Evolutionary conservation across 2,329 filamentous ascomycete genomes (phyloP).

Genomic region (Diaporthe capsici): DNA sequence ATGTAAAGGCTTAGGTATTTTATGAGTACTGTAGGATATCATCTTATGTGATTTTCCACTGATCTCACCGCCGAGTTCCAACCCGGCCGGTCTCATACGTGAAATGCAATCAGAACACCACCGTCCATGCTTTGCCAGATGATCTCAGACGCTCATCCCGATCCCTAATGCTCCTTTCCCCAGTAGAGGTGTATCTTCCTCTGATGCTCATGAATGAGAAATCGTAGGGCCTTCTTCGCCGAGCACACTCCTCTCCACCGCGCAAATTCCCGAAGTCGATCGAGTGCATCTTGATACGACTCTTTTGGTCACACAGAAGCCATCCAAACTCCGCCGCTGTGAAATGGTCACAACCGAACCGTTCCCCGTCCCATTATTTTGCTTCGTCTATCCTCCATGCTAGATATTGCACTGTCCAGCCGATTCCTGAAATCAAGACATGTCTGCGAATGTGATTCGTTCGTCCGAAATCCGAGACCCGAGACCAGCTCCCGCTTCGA

Average conservation of each 20-base stretch:
- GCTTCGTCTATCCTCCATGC: not conserved
- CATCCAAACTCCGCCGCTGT: slow-evolving; percentile 46
- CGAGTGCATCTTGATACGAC: not conserved
- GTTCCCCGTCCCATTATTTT: not conserved
- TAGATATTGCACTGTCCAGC: not conserved
- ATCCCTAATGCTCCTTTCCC: not conserved
- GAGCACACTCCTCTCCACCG: not conserved
- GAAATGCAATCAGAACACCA: slow-evolving; percentile 29
- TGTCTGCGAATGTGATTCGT: not conserved
- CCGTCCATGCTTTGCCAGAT: not conserved
- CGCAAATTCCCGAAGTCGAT: not conserved
- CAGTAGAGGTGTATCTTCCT: not conserved
- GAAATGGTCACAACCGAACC: slow-evolving; percentile 36
- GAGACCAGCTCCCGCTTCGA: slow-evolving; percentile 45
- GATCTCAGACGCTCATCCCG: not conserved
- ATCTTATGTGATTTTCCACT: not conserved
- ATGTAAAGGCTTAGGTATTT: not conserved
- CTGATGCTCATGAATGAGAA: not conserved
- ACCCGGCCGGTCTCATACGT: not conserved
- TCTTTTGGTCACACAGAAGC: slow-evolving; percentile 6
- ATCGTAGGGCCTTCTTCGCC: not conserved
- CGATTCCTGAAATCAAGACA: slow-evolving; percentile 4
- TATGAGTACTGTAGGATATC: not conserved
- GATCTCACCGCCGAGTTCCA: not conserved
- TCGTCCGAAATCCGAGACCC: not conserved